These are phyloP conservation scores for Coemansia sp. DNA, from an alignment of 192 early-diverging fungal genomes.

Conservation along the genomic window DNA sequence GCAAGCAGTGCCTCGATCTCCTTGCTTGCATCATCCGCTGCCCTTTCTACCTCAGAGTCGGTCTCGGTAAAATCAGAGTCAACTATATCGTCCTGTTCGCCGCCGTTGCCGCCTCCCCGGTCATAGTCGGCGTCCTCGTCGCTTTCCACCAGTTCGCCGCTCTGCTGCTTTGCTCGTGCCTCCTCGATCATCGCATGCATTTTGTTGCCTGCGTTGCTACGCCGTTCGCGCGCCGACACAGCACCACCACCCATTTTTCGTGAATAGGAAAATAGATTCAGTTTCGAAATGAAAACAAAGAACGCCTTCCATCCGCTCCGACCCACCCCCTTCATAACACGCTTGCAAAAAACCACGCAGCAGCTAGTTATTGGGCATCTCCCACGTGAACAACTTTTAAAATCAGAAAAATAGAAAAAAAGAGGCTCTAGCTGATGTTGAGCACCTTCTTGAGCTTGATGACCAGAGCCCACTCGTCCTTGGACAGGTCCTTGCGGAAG, in stretches of 20 bases:
- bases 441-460: slow-evolving; percentile 76
- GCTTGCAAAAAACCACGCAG: background rate
- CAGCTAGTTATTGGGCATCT: background rate
- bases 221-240: slow-evolving; percentile 11
- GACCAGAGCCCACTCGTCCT: slow-evolving; percentile 85
- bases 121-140: slow-evolving; percentile 51
- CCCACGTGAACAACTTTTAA: background rate
- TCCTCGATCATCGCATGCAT: slow-evolving; percentile 45
- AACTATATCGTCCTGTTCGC: slow-evolving; percentile 35
- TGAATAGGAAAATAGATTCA: too few species aligned
- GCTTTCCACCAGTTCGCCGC: slow-evolving; percentile 29
- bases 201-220: slow-evolving; percentile 52
- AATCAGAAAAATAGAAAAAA: background rate
- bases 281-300: too few species aligned
- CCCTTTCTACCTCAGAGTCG: slow-evolving; percentile 46
- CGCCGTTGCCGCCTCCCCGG: slow-evolving; percentile 7
- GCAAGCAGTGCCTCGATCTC: slow-evolving; percentile 24
- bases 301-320: too few species aligned
- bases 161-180: slow-evolving; percentile 41
- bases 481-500: slow-evolving; percentile 88
- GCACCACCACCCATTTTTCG: background rate
- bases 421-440: slow-evolving; percentile 36
- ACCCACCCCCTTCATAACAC: background rate
- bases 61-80: slow-evolving; percentile 52
- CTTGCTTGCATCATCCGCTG: slow-evolving; percentile 24